Percentiles rank a stretch among this genome's conserved stretches.
Conservation (phyloP, 2,329 filamentous ascomycete species). For the Xylaria sp. region DNA sequence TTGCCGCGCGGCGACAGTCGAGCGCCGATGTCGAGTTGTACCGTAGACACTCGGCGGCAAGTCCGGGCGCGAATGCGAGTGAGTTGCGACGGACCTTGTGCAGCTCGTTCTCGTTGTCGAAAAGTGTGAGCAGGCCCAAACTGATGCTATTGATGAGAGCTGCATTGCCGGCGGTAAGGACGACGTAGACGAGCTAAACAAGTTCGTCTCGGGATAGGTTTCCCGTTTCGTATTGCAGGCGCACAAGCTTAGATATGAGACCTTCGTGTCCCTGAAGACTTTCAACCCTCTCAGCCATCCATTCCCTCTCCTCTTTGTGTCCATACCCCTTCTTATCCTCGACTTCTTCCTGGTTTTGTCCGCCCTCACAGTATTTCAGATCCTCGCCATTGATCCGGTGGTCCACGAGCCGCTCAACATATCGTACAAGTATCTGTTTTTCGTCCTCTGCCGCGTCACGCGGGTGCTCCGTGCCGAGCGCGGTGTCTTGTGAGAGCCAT, state of each 20-base stretch:
- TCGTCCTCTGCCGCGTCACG: constrained; percentile 12
- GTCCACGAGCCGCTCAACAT: constrained; percentile 24
- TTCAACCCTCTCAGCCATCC: neutral
- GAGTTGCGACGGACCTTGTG: constrained; percentile 27
- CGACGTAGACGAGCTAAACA: constrained; percentile 22
- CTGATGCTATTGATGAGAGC: constrained; percentile 33
- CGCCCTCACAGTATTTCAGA: neutral
- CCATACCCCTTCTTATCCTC: neutral
- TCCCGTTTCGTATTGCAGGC: constrained; percentile 20
- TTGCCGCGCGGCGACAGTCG: constrained; percentile 15
- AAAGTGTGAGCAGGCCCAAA: constrained; percentile 33
- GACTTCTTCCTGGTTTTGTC: neutral
- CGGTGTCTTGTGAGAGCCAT: constrained; percentile 25
- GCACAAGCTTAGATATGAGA: constrained; percentile 27
- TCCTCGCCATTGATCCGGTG: neutral
- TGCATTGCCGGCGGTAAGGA: constrained; percentile 31
- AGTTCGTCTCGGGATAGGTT: constrained; percentile 27
- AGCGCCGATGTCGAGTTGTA: constrained; percentile 28
- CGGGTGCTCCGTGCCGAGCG: constrained; percentile 11
- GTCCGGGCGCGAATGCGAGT: constrained; percentile 9
- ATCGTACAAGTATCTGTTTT: constrained; percentile 16
- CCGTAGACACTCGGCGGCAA: constrained; percentile 28
- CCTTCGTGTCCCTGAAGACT: neutral
- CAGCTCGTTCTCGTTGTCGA: constrained; percentile 27
- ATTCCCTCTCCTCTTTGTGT: neutral